Evolutionary conservation across 2,329 filamentous ascomycete genomes (phyloP).

Genomic region (Scedosporium apiospermum): DNA sequence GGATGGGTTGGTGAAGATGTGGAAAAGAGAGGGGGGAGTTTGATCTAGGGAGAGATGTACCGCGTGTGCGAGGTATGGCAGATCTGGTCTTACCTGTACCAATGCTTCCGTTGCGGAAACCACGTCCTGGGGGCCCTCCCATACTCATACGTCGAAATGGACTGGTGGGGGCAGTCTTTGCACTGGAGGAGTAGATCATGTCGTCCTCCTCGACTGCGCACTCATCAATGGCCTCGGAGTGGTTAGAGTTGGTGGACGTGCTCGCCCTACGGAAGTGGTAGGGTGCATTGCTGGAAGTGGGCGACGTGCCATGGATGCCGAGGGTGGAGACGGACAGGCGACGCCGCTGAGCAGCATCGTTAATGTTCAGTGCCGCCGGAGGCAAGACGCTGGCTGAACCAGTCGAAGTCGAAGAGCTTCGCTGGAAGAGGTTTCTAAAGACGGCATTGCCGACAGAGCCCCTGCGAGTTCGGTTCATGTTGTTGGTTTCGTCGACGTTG

Average conservation of each 20-base stretch:
- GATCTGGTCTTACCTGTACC: conserved; percentile 49
- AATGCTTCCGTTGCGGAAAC: conserved; percentile 44
- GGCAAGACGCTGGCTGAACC: conserved; percentile 34
- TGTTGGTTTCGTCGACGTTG: conserved; percentile 20
- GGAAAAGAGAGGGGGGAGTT: conserved; percentile 15
- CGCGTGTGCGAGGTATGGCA: conserved; percentile 27
- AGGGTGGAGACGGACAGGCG: conserved; percentile 67
- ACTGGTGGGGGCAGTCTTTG: conserved; percentile 54
- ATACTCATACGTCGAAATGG: conserved; percentile 88
- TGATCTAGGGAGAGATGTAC: conserved; percentile 6
- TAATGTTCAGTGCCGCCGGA: conserved; percentile 27
- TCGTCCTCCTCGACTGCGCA: conserved; percentile 64
- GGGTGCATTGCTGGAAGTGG: conserved; percentile 38
- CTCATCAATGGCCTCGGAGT: conserved; percentile 58
- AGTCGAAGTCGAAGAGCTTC: conserved; percentile 42
- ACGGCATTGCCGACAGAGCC: conserved; percentile 48
- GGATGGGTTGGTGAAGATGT: neutral
- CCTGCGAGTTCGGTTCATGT: conserved; percentile 34
- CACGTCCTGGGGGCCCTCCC: conserved; percentile 62
- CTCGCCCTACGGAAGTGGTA: conserved; percentile 54
- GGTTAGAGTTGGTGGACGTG: conserved; percentile 50
- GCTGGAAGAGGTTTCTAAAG: conserved; percentile 48
- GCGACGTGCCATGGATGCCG: conserved; percentile 62
- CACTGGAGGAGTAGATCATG: conserved; percentile 30
- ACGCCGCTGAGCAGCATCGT: conserved; percentile 48